Evolutionary conservation across 2,329 filamentous ascomycete species (phyloP).

Genomic region (Aspergillus phoenicis): DNA sequence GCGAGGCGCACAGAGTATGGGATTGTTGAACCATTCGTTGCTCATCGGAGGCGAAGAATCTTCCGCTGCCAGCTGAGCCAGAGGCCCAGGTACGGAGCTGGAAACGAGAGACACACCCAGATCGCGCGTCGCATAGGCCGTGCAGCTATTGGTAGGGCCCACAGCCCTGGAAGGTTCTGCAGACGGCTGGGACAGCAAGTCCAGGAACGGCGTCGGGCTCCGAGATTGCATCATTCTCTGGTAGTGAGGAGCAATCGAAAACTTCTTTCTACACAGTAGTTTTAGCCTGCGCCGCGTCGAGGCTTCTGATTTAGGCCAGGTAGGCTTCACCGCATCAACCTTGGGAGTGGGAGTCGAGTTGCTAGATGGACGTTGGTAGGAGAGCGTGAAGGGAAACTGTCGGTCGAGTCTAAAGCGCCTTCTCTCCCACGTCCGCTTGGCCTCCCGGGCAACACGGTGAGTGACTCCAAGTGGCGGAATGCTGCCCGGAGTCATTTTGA

Average conservation of each 20-base stretch:
- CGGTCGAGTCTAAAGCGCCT: conserved; percentile 39
- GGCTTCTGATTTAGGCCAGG: conserved; percentile 61
- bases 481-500: conserved; percentile 67
- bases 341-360: conserved; percentile 51
- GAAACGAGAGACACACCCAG: conserved; percentile 49
- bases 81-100: conserved; percentile 42
- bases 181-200: conserved; percentile 39
- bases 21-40: conserved; percentile 43
- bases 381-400: conserved; percentile 12
- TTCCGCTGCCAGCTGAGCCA: conserved; percentile 38
- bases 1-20: conserved; percentile 22
- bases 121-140: conserved; percentile 47
- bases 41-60: conserved; percentile 25
- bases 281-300: conserved; percentile 62
- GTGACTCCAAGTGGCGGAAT: conserved; percentile 66
- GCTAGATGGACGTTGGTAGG: conserved; percentile 48
- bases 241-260: conserved; percentile 65
- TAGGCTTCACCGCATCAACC: conserved; percentile 34
- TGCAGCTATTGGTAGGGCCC: conserved; percentile 27
- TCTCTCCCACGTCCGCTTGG: conserved; percentile 62
- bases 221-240: conserved; percentile 62
- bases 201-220: conserved; percentile 61
- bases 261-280: conserved; percentile 62
- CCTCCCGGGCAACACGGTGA: conserved; percentile 63
- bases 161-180: conserved; percentile 28